A percentile compares a stretch with the other conserved stretches of the same genome.
phyloP scores from a whole-genome alignment of 108 stramenopile genomes.

The Skeletonema menzelii region DNA sequence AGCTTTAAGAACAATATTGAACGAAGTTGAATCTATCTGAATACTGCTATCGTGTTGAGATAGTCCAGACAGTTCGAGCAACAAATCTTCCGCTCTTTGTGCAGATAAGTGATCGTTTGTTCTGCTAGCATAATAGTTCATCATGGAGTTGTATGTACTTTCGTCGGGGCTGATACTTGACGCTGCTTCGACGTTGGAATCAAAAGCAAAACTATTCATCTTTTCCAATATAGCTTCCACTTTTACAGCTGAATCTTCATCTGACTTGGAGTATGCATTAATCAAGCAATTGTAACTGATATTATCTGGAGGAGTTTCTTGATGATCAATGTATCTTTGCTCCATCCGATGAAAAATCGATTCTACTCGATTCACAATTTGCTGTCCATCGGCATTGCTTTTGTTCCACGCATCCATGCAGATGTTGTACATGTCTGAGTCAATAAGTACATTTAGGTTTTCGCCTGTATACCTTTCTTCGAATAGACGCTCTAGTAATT shows the following conservation, averaged over 20 bases:
- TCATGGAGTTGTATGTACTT: constrained; percentile 33
- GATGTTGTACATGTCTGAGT: constrained; percentile 44
- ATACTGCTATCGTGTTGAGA: constrained; percentile 10
- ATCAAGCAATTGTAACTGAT: constrained; percentile 36
- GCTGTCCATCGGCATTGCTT: constrained; percentile 18
- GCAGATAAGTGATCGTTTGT: constrained; percentile 15
- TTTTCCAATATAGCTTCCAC: constrained; percentile 29
- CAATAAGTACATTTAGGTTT: constrained; percentile 9
- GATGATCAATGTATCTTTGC: constrained; percentile 18
- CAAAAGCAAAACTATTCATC: constrained; percentile 24
- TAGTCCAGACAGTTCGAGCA: constrained; percentile 36
- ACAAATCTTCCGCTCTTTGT: constrained; percentile 33
- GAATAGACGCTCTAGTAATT: constrained; percentile 26
- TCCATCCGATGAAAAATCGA: constrained; percentile 34
- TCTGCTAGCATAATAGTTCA: constrained; percentile 38
- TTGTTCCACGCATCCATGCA: constrained; percentile 43
- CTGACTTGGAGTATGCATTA: constrained; percentile 32
- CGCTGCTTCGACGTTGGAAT: background rate
- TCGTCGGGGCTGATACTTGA: constrained; percentile 24
- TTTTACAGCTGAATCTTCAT: constrained; percentile 25
- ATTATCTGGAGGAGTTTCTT: constrained; percentile 28
- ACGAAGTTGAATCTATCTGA: constrained; percentile 27
- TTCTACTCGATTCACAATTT: constrained; percentile 19
- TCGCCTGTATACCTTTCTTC: constrained; percentile 7
- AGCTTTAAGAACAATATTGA: constrained; percentile 50